Percentiles rank a stretch among this genome's conserved stretches.
Evolutionary conservation across 2,329 filamentous ascomycete species (phyloP).

Genomic region (Biscogniauxia sp.): DNA sequence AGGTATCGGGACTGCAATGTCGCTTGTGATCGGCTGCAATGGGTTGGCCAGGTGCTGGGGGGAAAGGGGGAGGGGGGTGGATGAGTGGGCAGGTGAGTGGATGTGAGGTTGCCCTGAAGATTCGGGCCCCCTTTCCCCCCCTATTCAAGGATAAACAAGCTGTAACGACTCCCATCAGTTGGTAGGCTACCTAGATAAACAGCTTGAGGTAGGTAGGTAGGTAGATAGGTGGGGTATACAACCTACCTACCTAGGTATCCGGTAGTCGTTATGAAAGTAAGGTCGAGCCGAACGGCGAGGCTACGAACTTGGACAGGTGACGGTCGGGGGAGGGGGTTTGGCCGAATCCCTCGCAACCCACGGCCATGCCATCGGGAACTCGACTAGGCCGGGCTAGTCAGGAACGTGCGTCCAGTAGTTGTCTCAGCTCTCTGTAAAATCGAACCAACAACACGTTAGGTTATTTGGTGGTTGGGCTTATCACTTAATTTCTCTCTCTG

Average conservation of each 20-base stretch:
- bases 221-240: not conserved
- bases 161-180: not conserved
- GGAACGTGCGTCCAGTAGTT: not conserved
- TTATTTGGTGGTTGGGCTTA: not conserved
- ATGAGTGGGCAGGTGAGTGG: too few species aligned
- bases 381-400: not conserved
- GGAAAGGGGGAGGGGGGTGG: too few species aligned
- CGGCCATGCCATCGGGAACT: not conserved
- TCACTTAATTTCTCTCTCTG: not conserved
- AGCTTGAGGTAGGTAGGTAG: too few species aligned
- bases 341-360: not conserved
- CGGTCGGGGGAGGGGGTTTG: not conserved
- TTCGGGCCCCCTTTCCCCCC: not conserved
- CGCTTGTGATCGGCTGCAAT: not conserved
- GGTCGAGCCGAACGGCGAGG: not conserved
- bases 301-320: not conserved
- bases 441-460: not conserved
- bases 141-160: not conserved
- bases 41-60: not conserved
- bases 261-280: not conserved
- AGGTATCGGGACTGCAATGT: not conserved
- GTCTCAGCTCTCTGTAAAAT: not conserved
- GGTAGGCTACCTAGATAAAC: too few species aligned
- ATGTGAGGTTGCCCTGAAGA: not conserved
- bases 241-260: too few species aligned